Evolutionary conservation across 192 early-diverging fungal species (phyloP).

Genomic region (Spinellus fusiger): DNA sequence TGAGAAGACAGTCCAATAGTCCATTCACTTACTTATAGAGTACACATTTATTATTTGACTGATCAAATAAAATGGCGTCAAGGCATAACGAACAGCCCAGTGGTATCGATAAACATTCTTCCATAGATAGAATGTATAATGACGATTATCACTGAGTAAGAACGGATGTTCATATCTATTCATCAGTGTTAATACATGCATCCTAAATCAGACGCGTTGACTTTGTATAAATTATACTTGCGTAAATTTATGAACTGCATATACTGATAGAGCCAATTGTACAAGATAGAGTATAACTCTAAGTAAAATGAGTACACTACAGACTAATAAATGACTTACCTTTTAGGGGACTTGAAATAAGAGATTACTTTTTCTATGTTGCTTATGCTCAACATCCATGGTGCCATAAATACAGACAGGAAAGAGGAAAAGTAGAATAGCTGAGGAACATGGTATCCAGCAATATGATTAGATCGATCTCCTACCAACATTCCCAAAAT

Average conservation of each 20-base stretch:
- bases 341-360: neutral
- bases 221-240: conserved; percentile 14
- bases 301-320: too few species aligned
- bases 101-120: conserved; percentile 65
- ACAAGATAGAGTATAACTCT: neutral
- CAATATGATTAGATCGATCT: conserved; percentile 80
- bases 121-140: conserved; percentile 96
- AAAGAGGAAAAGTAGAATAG: conserved; percentile 80
- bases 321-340: neutral
- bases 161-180: conserved; percentile 90
- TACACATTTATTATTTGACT: conserved; percentile 35
- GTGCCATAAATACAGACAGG: conserved; percentile 39
- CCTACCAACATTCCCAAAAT: conserved; percentile 35
- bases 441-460: conserved; percentile 76
- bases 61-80: conserved; percentile 62
- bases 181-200: too few species aligned
- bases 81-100: conserved; percentile 44
- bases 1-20: neutral
- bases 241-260: conserved; percentile 50
- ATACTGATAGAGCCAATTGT: conserved; percentile 21
- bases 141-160: conserved; percentile 89
- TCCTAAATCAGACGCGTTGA: neutral
- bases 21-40: conserved; percentile 37
- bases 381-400: conserved; percentile 32
- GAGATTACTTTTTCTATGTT: neutral